Conservation (phyloP, 2,329 filamentous ascomycete species). For the Arachnomyces sp. region DNA sequence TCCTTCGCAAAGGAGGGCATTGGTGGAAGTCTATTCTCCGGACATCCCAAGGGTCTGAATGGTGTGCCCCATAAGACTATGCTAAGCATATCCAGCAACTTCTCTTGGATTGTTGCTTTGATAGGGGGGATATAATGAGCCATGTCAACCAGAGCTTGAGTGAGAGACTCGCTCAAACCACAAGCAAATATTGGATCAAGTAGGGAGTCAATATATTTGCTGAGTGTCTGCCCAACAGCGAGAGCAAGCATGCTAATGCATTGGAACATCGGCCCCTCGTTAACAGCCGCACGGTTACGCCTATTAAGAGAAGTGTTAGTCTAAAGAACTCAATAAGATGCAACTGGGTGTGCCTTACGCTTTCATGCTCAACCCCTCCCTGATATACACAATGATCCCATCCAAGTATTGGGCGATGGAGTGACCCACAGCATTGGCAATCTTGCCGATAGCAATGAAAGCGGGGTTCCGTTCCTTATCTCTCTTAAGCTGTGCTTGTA, state of each 20-base stretch:
- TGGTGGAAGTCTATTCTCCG: conserved; percentile 71
- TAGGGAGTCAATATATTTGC: conserved; percentile 95
- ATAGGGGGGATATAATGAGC: conserved; percentile 97
- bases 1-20: conserved; percentile 81
- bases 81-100: conserved; percentile 88
- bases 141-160: conserved; percentile 94
- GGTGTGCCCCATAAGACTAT: conserved; percentile 85
- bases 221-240: conserved; percentile 89
- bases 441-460: conserved; percentile 90
- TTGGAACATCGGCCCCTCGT: conserved; percentile 77
- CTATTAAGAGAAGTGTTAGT: conserved; percentile 27
- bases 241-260: conserved; percentile 95
- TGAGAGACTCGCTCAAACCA: conserved; percentile 85
- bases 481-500: conserved; percentile 87
- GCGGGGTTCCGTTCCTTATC: conserved; percentile 91
- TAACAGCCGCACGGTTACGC: conserved; percentile 47
- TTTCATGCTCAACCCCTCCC: conserved; percentile 78
- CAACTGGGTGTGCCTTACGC: conserved; percentile 42
- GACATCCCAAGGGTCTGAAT: conserved; percentile 86
- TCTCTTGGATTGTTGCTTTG: conserved; percentile 85
- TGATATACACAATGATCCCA: conserved; percentile 84
- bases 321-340: conserved; percentile 6
- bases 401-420: conserved; percentile 93
- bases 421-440: conserved; percentile 92
- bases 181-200: conserved; percentile 96